Base-by-base conservation (phyloP, 73 alveolate genomes). In the Paramecium caudatum region DNA sequence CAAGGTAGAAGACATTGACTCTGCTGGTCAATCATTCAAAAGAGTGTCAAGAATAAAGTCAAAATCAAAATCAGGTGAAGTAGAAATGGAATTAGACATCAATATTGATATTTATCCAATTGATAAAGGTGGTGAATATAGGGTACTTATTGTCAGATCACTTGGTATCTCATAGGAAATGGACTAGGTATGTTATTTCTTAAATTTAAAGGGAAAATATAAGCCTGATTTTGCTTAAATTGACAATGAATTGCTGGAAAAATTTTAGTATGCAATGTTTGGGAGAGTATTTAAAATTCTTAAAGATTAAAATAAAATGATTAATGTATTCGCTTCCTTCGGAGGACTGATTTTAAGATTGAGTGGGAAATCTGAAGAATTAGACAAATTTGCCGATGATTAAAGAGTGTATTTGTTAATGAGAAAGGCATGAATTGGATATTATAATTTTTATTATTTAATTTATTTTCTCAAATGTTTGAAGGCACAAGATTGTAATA, bases 401-500 rank as follows among this genome's bases (percentile, higher is more conserved):
- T 62, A 70, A 32, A 86, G 88, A 86, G 85, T 86, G 16, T 86
- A 86, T 62, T 62, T 86, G 43, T 86, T 86, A 34, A 86, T 86
- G 85, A 86, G 90, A 86, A 70, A 62, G 62, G 63, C 90, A 49
- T 86, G 93, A 86, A 15, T 25, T 10, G 34, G 12, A 33, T 25
- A 8, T 16, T 33, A 25, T 37, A 46, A 82, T 37, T 30, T 46
- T 25, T 47, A 62, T 86, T 86, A 61, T 63, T 33, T 55, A 48
- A 47, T 47, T 55, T 37, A 83, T 33, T 47, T 12, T 49, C 63
- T 49, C 49, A 62, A 63, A 86, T 86, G 93, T 86, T 86, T 45
- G 93, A 86, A 86, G 93, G 93, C 68, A 86, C 93, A 12, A 61
- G 93, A 86, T 63, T 86, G 47, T 46, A 70, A 15, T 86, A 86